phyloP scores from a whole-genome alignment of 805 yeast species.

The Kodamaea laetipori region DNA sequence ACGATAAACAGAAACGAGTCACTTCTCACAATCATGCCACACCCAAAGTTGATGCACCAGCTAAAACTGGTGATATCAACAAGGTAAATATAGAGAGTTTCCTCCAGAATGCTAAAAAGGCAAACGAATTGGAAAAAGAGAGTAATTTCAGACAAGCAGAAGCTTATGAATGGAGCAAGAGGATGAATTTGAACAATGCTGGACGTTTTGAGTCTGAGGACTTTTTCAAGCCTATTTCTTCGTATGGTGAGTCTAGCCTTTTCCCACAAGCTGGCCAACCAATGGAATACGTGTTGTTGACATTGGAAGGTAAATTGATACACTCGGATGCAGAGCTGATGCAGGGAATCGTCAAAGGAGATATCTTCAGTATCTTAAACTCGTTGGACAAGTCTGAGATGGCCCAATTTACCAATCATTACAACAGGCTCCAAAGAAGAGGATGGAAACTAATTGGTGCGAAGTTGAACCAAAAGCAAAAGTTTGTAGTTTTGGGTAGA shows the following conservation, averaged over 20 bases:
- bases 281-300: conserved; percentile 32
- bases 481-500: conserved; percentile 15
- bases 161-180: conserved; percentile 55
- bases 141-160: conserved; percentile 47
- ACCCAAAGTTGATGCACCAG: neutral
- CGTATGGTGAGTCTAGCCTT: conserved; percentile 17
- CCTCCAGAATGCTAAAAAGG: conserved; percentile 45
- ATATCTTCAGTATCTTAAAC: conserved; percentile 43
- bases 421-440: conserved; percentile 45
- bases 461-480: conserved; percentile 25
- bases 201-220: conserved; percentile 43
- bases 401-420: conserved; percentile 31
- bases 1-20: neutral
- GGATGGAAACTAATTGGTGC: conserved; percentile 62
- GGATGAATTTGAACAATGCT: conserved; percentile 32
- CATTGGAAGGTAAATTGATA: conserved; percentile 37
- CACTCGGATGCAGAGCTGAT: conserved; percentile 41
- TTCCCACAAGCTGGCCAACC: conserved; percentile 12
- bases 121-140: conserved; percentile 43
- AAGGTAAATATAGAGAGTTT: conserved; percentile 37
- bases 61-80: conserved; percentile 5
- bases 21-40: neutral
- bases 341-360: conserved; percentile 41
- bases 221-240: conserved; percentile 45
- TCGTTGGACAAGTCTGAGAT: conserved; percentile 38